A percentile compares a stretch with the other conserved stretches of the same genome.
Conservation (phyloP, 768 basidiomycete genomes). For the Arthromyces matolae region DNA sequence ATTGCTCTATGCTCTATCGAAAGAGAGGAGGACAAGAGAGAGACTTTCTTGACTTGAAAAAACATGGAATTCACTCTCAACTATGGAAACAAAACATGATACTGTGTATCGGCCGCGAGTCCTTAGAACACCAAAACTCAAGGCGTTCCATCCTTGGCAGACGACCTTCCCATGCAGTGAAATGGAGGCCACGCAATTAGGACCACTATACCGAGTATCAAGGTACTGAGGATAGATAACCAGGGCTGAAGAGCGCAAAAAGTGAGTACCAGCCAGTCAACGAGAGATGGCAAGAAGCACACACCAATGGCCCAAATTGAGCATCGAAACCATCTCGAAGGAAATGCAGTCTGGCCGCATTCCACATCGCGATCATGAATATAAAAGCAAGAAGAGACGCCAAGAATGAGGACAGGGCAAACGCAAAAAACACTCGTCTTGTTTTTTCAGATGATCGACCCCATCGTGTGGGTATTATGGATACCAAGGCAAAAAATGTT, state of each 20-base stretch:
- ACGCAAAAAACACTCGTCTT: conserved; percentile 25
- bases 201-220: conserved; percentile 24
- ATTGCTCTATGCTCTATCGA: neutral
- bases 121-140: too few relatives aligned
- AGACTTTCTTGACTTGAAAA: neutral
- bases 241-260: conserved; percentile 24
- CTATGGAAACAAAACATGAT: too few relatives aligned
- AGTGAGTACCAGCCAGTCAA: neutral
- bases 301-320: conserved; percentile 33
- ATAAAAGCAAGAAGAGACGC: conserved; percentile 30
- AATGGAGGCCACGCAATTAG: conserved; percentile 10
- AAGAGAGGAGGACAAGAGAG: too few relatives aligned
- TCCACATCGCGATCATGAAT: conserved; percentile 36
- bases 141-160: neutral
- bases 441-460: conserved; percentile 19
- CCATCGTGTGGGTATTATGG: conserved; percentile 24
- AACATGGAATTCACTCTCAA: neutral
- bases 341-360: conserved; percentile 30
- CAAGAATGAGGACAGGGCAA: conserved; percentile 26
- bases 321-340: conserved; percentile 30
- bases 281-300: too few relatives aligned
- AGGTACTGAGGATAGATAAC: conserved; percentile 32
- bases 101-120: too few relatives aligned
- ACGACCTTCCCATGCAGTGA: neutral
- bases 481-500: conserved; percentile 28